phyloP scores from a whole-genome alignment of 116 monocot species.

The Iris pallida region DNA sequence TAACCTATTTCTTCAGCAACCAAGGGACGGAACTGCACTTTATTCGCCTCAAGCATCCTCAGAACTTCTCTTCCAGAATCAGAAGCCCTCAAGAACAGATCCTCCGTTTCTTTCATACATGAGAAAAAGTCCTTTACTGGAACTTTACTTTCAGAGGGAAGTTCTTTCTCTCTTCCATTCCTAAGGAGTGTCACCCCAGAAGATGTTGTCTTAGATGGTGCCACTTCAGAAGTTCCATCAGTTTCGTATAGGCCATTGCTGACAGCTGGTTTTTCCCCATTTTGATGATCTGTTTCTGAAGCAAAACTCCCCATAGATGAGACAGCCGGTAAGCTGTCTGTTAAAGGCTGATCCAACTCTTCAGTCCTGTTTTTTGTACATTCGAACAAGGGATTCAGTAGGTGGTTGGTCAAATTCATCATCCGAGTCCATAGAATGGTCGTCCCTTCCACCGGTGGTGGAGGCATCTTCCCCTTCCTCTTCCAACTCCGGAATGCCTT shows the following conservation, averaged over 20 bases:
- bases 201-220: constrained; percentile 22
- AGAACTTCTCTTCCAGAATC: constrained; percentile 86
- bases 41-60: constrained; percentile 87
- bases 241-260: constrained; percentile 22
- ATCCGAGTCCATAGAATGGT: constrained; percentile 43
- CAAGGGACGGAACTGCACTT: constrained; percentile 50
- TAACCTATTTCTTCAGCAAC: constrained; percentile 55
- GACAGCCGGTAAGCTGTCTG: constrained; percentile 12
- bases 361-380: constrained; percentile 64
- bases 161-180: constrained; percentile 44
- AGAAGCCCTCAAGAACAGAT: constrained; percentile 69
- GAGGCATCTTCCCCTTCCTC: constrained; percentile 50
- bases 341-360: constrained; percentile 16
- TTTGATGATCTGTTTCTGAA: constrained; percentile 32
- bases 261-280: constrained; percentile 15
- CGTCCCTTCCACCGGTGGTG: constrained; percentile 27
- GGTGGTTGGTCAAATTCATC: constrained; percentile 78
- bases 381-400: constrained; percentile 58
- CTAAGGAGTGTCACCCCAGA: constrained; percentile 15
- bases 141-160: constrained; percentile 28
- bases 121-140: constrained; percentile 36
- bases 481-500: constrained; percentile 79
- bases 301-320: constrained; percentile 8
- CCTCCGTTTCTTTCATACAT: constrained; percentile 77
- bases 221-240: constrained; percentile 31